Percentiles rank a stretch among this genome's conserved stretches.
Conservation (phyloP, 441 rosid species). For the Theobroma grandiflorum region DNA sequence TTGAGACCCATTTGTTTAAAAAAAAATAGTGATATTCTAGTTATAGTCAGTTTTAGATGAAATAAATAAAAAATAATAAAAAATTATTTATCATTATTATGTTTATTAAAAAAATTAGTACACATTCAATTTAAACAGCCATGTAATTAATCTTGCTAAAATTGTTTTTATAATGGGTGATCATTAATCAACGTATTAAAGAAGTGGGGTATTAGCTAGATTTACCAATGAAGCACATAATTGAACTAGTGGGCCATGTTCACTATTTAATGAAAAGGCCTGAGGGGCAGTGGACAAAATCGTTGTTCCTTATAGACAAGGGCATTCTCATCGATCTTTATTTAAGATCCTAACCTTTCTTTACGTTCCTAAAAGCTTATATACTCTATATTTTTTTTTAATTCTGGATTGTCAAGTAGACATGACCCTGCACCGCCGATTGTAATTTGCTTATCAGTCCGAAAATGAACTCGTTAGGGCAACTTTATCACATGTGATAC, state of each 20-base stretch:
- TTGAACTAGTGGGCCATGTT: slow-evolving; percentile 31
- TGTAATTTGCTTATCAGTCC: neutral
- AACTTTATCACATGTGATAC: slow-evolving; percentile 18
- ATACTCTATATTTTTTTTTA: neutral
- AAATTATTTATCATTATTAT: too few species aligned
- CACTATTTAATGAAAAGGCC: neutral
- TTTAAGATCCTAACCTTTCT: neutral
- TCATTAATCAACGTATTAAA: neutral
- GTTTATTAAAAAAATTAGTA: too few species aligned
- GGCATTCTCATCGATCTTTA: slow-evolving; percentile 13
- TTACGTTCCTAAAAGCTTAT: neutral
- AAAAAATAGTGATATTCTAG: too few species aligned
- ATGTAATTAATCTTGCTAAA: neutral
- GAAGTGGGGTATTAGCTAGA: slow-evolving; percentile 20
- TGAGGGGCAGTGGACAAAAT: slow-evolving; percentile 29
- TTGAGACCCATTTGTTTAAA: too few species aligned
- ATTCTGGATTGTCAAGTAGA: neutral
- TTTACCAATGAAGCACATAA: slow-evolving; percentile 17
- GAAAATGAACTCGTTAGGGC: neutral
- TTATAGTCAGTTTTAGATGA: too few species aligned
- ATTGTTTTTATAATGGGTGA: neutral
- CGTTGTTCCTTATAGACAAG: slow-evolving; percentile 45
- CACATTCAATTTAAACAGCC: too few species aligned
- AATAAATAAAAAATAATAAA: too few species aligned
- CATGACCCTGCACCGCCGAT: neutral